phyloP scores from a whole-genome alignment of 1,284 basidiomycete species.

The Stygiomarasmius scandens region DNA sequence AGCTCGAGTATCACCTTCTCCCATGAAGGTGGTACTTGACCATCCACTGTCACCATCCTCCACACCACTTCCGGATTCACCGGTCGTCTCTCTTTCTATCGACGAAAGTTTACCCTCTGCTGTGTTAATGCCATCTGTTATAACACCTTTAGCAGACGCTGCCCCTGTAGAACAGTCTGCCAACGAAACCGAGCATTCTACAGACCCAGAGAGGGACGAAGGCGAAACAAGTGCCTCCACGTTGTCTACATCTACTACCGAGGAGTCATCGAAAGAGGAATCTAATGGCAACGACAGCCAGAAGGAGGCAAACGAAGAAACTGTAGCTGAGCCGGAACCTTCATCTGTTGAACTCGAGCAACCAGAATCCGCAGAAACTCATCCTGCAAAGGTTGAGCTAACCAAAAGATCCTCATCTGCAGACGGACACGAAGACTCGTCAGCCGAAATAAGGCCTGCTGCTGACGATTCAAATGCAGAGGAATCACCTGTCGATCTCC shows the following conservation, averaged over 20 bases:
- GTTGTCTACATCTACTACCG: not conserved
- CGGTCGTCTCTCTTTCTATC: slow-evolving; percentile 25
- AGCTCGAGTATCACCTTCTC: slow-evolving; percentile 43
- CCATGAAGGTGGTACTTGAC: slow-evolving; percentile 25
- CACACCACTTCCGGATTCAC: slow-evolving; percentile 49
- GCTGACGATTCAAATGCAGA: too few species aligned
- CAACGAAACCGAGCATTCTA: too few species aligned
- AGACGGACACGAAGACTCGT: too few species aligned
- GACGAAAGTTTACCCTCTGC: not conserved
- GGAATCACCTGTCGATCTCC: too few species aligned
- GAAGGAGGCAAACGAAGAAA: too few species aligned
- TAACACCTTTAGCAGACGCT: too few species aligned
- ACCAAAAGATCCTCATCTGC: too few species aligned
- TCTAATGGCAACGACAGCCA: not conserved
- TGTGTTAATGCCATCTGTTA: too few species aligned
- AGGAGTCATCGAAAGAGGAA: not conserved
- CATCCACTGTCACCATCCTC: slow-evolving; percentile 45
- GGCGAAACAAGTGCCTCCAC: not conserved
- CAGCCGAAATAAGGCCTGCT: too few species aligned
- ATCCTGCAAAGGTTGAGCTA: not conserved
- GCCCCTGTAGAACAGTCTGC: too few species aligned
- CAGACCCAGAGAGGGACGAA: too few species aligned
- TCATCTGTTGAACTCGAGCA: not conserved
- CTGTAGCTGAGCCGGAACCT: not conserved
- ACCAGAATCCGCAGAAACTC: not conserved